Evolutionary conservation across 805 yeast genomes (phyloP), one percentile per base, ranked within the genome.

Genomic region (Hanseniaspora nectarophila): DNA sequence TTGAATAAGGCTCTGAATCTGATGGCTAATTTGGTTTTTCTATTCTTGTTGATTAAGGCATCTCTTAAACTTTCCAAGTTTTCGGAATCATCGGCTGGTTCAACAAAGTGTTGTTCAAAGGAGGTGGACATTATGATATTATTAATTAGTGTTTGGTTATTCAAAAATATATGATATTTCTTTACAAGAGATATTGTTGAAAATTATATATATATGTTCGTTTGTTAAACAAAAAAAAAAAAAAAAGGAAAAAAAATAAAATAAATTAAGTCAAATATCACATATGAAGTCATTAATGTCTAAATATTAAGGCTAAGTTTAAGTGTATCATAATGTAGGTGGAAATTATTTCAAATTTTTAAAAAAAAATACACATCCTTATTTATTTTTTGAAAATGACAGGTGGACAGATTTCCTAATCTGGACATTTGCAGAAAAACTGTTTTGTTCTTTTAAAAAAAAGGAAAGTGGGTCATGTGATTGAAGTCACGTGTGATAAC

Each of bases 1-100:
- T 83, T 87, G 74, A 92, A 92, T 33, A 92, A 74, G 6, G 98
- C 97, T 67, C 99, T 77, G 70, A 92, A 92, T 61, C 99, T 76
- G 66, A 76, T 80, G 4, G 96, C 92, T 32, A 92, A 75, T 54
- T 82, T 81, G 20, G 77, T 78, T 15, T 79, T 71, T 3, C 95
- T 95, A 4, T 72, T 60, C 57, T 72, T 75, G 72, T 82, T 82
- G 51, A 77, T 64, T 53, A 85, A 70, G 53, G 83, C 74, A 59
- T 84, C 92, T 68, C 92, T 77, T 55, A 85, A 72, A 60, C 79
- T 77, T 59, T 82, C 90, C 57, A 85, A 65, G 42, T 71, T 58
- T 45, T 68, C 67, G 31, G 43, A 49, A 52, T 62, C 65, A 43
- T 68, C 72, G 33, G 69, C 66, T 34, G 51, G 54, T 56, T 63